A percentile compares a stretch with the other conserved stretches of the same genome.
Conservation (phyloP, 176 grass and related monocot genomes). For the Raddia distichophylla region DNA sequence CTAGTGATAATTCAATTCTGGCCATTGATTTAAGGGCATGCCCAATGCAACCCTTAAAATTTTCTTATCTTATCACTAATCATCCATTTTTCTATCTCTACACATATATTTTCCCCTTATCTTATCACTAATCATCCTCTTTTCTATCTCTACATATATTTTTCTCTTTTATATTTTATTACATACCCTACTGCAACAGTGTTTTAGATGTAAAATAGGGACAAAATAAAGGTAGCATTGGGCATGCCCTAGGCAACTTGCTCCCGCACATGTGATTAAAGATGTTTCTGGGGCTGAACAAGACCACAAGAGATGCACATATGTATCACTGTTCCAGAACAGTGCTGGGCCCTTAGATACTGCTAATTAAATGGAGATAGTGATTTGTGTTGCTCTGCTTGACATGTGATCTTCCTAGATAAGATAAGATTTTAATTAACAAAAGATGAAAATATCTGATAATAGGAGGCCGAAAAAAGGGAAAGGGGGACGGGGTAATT, state of each 20-base stretch:
- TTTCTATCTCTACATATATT: too few relatives aligned
- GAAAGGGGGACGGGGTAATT: conserved; percentile 44
- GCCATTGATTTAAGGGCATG: not conserved
- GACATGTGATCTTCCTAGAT: conserved; percentile 23
- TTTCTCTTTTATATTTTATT: too few relatives aligned
- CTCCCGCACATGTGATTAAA: conserved; percentile 43
- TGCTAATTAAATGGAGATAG: not conserved
- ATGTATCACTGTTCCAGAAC: conserved; percentile 29
- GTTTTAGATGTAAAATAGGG: too few relatives aligned
- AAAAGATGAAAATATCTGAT: conserved; percentile 56
- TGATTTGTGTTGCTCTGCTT: not conserved
- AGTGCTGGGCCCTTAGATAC: not conserved
- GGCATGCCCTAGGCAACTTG: conserved; percentile 8
- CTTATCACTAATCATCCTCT: too few relatives aligned
- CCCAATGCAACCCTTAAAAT: too few relatives aligned
- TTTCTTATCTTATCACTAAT: too few relatives aligned
- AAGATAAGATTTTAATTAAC: conserved; percentile 42
- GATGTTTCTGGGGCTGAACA: conserved; percentile 37
- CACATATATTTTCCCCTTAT: too few relatives aligned
- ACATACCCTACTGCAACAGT: too few relatives aligned
- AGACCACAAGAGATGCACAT: not conserved
- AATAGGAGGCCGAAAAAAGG: conserved; percentile 26
- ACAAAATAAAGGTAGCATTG: too few relatives aligned
- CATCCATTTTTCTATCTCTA: too few relatives aligned
- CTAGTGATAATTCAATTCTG: conserved; percentile 2